These are phyloP conservation scores for Tetrapyrgos nigripes DNA, from an alignment of 1,284 basidiomycete species.

Conservation along the genomic window DNA sequence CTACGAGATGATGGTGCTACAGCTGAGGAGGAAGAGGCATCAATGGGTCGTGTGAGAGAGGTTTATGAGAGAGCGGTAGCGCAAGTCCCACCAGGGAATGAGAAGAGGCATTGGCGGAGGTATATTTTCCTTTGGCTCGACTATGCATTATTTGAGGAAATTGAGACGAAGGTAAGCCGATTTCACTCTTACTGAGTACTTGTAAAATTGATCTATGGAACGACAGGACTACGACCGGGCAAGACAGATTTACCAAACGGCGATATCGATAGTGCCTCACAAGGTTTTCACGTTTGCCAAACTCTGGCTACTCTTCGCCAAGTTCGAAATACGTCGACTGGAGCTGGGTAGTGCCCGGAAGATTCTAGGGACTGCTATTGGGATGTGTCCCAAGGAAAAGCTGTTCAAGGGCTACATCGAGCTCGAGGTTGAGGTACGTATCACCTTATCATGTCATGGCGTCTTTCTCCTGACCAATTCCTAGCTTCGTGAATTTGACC, in stretches of 20 bases:
- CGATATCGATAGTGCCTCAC: conserved; percentile 90
- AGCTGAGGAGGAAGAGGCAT: conserved; percentile 66
- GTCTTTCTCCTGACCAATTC: conserved; percentile 9
- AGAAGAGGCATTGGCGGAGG: conserved; percentile 93
- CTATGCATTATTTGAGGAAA: conserved; percentile 97
- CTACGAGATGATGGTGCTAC: conserved; percentile 79
- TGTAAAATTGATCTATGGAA: conserved; percentile 12
- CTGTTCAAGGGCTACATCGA: conserved; percentile 96
- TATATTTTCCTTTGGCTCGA: conserved; percentile 98
- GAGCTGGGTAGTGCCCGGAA: conserved; percentile 89
- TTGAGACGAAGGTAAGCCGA: conserved; percentile 80
- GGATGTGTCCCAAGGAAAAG: conserved; percentile 95
- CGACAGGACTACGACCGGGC: conserved; percentile 81
- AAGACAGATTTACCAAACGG: conserved; percentile 93
- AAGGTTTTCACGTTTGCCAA: conserved; percentile 98
- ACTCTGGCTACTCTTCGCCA: conserved; percentile 89
- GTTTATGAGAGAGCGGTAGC: conserved; percentile 97
- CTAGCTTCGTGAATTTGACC: conserved; percentile 92
- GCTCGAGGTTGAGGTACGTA: conserved; percentile 83
- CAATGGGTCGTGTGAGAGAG: conserved; percentile 78
- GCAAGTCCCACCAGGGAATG: conserved; percentile 89
- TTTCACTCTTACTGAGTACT: background rate
- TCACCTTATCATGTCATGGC: background rate
- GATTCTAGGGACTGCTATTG: conserved; percentile 89
- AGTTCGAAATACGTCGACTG: conserved; percentile 90